Conservation (phyloP, 2,329 filamentous ascomycete genomes). For the Colletotrichum acutatum region DNA sequence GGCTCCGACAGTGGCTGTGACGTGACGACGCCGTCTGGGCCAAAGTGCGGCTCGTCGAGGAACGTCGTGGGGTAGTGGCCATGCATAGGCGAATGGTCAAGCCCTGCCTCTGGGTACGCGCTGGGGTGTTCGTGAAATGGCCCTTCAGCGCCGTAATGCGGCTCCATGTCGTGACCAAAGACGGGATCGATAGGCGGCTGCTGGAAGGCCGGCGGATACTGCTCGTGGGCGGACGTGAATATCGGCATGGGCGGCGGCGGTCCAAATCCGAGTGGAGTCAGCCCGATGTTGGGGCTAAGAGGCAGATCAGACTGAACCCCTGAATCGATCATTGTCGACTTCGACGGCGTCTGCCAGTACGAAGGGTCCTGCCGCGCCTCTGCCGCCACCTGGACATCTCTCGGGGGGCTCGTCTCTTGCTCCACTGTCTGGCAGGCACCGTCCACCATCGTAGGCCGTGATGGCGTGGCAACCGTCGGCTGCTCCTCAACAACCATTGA, state of each 20-base stretch:
- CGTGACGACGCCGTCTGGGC: background rate
- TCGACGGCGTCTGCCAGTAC: conserved; percentile 27
- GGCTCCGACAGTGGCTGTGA: conserved; percentile 8
- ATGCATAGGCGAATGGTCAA: conserved; percentile 13
- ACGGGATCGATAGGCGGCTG: conserved; percentile 15
- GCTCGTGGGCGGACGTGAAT: conserved; percentile 23
- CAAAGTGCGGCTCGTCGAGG: conserved; percentile 23
- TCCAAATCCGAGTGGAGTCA: conserved; percentile 1
- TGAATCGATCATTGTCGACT: conserved; percentile 29
- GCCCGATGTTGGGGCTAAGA: background rate
- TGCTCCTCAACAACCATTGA: conserved; percentile 24
- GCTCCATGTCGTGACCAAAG: conserved; percentile 17
- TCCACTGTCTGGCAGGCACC: conserved; percentile 46
- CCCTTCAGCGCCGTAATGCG: conserved; percentile 3
- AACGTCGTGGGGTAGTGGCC: conserved; percentile 20
- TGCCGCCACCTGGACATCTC: conserved; percentile 31
- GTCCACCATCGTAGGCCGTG: conserved; percentile 42
- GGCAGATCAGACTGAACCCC: conserved; percentile 25
- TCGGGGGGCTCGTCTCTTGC: conserved; percentile 36
- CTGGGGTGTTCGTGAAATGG: conserved; percentile 11
- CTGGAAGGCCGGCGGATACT: conserved; percentile 19
- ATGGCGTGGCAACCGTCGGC: conserved; percentile 20
- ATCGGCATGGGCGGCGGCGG: conserved; percentile 15
- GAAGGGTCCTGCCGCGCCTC: conserved; percentile 23
- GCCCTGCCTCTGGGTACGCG: conserved; percentile 26